Conservation (phyloP, 805 yeast genomes). For the Teunomyces aglyptinius region DNA sequence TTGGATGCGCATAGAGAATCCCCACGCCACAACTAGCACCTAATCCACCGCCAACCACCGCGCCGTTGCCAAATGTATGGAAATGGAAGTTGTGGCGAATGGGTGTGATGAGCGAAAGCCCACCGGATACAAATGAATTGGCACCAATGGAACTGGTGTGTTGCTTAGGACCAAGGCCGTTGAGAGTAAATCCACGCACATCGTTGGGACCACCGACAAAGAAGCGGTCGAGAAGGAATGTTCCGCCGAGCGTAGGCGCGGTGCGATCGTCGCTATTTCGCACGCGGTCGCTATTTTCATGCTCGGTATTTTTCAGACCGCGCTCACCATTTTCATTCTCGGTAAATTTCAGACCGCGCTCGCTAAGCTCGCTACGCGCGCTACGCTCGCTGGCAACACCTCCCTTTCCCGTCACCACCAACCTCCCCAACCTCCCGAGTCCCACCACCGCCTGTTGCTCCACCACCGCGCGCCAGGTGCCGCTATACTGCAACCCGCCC, state of each 20-base stretch:
- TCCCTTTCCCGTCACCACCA: constrained; percentile 21
- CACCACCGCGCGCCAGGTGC: constrained; percentile 21
- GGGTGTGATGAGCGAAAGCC: constrained; percentile 42
- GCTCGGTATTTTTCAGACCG: background rate
- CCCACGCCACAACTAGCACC: constrained; percentile 49
- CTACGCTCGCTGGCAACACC: background rate
- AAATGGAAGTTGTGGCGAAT: constrained; percentile 52
- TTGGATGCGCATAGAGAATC: constrained; percentile 52
- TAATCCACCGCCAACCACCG: constrained; percentile 23
- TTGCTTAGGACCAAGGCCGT: constrained; percentile 57
- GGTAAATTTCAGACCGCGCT: no score
- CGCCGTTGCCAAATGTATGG: constrained; percentile 49
- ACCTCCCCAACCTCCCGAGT: constrained; percentile 16
- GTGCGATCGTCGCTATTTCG: background rate
- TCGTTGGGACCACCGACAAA: constrained; percentile 62
- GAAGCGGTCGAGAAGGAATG: constrained; percentile 43
- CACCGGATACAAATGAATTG: constrained; percentile 46
- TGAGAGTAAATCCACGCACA: constrained; percentile 49
- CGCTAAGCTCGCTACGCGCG: no score
- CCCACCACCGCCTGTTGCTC: constrained; percentile 38
- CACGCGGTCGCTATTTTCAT: no score
- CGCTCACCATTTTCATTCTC: background rate
- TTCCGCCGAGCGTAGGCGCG: background rate
- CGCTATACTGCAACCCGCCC: constrained; percentile 35
- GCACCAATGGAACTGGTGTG: constrained; percentile 53